Base-by-base conservation (phyloP, 805 yeast species). In the Ogataea salicorniae region DNA sequence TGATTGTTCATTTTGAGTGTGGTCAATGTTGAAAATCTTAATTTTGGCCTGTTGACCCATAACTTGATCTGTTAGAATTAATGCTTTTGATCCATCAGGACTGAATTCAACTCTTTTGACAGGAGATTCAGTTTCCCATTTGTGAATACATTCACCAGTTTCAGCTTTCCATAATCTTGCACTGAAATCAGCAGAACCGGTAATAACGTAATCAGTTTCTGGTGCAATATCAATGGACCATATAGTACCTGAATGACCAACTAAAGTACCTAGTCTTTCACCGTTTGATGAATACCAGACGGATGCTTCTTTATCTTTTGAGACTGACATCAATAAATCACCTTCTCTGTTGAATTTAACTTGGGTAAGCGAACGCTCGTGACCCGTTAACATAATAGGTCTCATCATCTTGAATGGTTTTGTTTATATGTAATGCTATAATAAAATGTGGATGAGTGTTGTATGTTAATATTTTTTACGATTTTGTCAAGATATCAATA, bases 341-440 rank as follows among this genome's bases (percentile, higher is more conserved):
- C 99, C 99, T 63, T 95, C 98, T 53, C 81, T 77, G 79, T 94
- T 94, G 74, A 83, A 94, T 67, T 87, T 92, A 59, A 94, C 91
- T 76, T 94, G 98, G 42, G 98, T 91, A 60, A 94, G 74, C 56
- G 98, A 89, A 80, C 99, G 95, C 74, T 88, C 96, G 72, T 94
- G 99, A 51, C 98, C 98, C 77, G 87, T 86, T 61, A 85, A 73
- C 75, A 82, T 63, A 57, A 81, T 68, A 49, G 87, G 86, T 77
- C 85, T 80, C 85, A 81, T 80, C 55, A 55, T 64, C 55, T 48
- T 56, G 55, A 42, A 42, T 26, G 11, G 31, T 36, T 37, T 16
- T 36, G 18, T 42, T 14, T 42, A 9, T 37, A 17, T 26, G 36
- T 16, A 16, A 9, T 22, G 35, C 6, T 42, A n/a, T 15, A 6